phyloP scores from a whole-genome alignment of 805 yeast genomes.

The Blastobotrys parvus region DNA sequence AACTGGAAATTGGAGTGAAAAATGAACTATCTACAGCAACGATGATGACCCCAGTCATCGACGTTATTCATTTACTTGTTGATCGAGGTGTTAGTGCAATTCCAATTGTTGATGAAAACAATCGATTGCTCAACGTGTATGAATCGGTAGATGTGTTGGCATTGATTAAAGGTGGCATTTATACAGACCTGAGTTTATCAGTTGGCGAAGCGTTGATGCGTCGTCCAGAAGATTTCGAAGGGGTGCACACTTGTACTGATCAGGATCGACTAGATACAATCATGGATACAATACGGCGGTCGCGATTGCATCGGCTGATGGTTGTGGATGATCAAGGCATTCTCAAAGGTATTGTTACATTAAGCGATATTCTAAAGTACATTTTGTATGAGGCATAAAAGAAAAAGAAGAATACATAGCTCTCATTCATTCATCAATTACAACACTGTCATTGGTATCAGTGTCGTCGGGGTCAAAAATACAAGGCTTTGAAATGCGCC shows the following conservation, averaged over 20 bases:
- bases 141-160: slow-evolving; percentile 95
- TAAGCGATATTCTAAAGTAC: slow-evolving; percentile 84
- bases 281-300: slow-evolving; percentile 85
- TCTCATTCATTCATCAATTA: too few species aligned
- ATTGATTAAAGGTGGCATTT: slow-evolving; percentile 87
- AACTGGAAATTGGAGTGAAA: slow-evolving; percentile 49
- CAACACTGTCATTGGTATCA: too few species aligned
- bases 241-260: slow-evolving; percentile 91
- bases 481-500: not conserved
- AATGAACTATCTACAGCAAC: slow-evolving; percentile 63
- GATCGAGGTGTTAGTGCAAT: slow-evolving; percentile 80
- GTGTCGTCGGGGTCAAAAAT: too few species aligned
- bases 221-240: slow-evolving; percentile 93
- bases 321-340: slow-evolving; percentile 81
- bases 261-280: slow-evolving; percentile 81
- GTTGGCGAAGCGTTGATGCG: slow-evolving; percentile 96
- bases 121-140: slow-evolving; percentile 73
- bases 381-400: slow-evolving; percentile 52
- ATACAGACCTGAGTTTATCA: slow-evolving; percentile 78
- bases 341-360: slow-evolving; percentile 74
- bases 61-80: slow-evolving; percentile 77
- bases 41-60: slow-evolving; percentile 88
- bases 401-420: not conserved
- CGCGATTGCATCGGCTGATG: slow-evolving; percentile 84
- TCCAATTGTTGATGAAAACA: slow-evolving; percentile 78